Base-by-base conservation (phyloP, 495 filamentous ascomycete genomes). In the Aspergillus indologenus region DNA sequence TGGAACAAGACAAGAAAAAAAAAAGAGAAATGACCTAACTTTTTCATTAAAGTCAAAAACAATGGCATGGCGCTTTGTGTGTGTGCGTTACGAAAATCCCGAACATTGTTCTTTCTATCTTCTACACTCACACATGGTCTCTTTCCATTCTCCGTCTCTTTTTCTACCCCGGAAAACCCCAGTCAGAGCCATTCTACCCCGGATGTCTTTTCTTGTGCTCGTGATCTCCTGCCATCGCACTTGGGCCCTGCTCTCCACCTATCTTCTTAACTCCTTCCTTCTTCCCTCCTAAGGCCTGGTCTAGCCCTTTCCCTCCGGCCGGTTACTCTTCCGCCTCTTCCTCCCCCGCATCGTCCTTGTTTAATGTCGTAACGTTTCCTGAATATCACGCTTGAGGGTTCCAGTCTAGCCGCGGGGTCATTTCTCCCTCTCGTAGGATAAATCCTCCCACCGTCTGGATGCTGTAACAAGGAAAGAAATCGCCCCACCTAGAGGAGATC, bases 61-160 rank as follows among this genome's bases (percentile, higher is more conserved):
- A 68, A 65, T 68, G 66, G 63, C 63, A 69, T 66, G 63, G 66
- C 66, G 66, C 66, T 66, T 63, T 64, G 59, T 68, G 63, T 68
- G 63, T 68, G 63, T 69, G n/a, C n/a, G 61, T 61, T 68, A 65
- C 58, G 63, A 65, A 60, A 53, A 31, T 52, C 43, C 50, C 47
- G 34, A 40, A 47, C 45, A 53, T 57, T 56, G 54, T 62, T 62
- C 45, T 31, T 56, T 51, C 57, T 54, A 40, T 42, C 22, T 18
- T 54, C 42, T n/a, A n/a, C 23, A 26, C 22, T 23, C 40, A 53
- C 21, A 24, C 57, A 53, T 20, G 54, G 53, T 59, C 54, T 51
- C 50, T 64, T 59, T 58, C 56, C 26, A 29, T 57, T 53, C 59
- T 53, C 52, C 49, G 31, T 57, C 34, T 57, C 59, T 54, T 59